Base-by-base conservation (phyloP, 805 yeast species). In the Kodamaea nitidulidarum region DNA sequence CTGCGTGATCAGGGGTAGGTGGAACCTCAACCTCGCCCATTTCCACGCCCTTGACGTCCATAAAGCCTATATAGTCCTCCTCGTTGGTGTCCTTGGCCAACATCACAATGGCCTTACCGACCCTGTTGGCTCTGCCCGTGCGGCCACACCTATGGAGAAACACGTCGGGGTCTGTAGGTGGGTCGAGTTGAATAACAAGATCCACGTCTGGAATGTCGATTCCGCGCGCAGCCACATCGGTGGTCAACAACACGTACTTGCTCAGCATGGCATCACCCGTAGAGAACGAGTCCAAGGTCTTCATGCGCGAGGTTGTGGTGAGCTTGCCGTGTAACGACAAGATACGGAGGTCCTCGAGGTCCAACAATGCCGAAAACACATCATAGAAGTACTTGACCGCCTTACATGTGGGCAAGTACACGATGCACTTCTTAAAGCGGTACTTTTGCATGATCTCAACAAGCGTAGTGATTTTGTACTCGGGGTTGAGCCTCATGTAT, bases 161-260 rank as follows among this genome's bases (percentile, higher is more conserved):
- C 55, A 88, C 78, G 54, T 84, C 95, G 0, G 97, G 87, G 49
- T 90, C 96, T 0, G 88, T 80, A 1, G 98, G 98, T 1, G 98
- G 95, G 47, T 93, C 98, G 16, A 91, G 50, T 56, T 93, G 98
- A n/a, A 93, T 65, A 3, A 91, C 98, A 17, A 90, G 63, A 54
- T 93, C 98, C 7, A 93, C 97, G 39, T 90, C 93, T 0, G 96
- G 95, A 20, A 93, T 82, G 65, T 93, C 98, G 15, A 93, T 76
- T 31, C 98, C 98, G 55, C 98, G 74, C 0, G 98, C 96, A 0
- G 98, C 97, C n/a, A 93, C 96, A 69, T 93, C 98, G 0, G 98
- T 93, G 2, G 98, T 88, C 61, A 93, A 66, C 16, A 93, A 61
- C 0, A 91, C 76, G 7, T 81, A 69, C 46, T 78, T 81, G 2